A percentile compares a stretch with the other conserved stretches of the same genome.
These are phyloP conservation scores for Fraxinus sp. DNA, from an alignment of 305 asterid species.

Conservation along the genomic window DNA sequence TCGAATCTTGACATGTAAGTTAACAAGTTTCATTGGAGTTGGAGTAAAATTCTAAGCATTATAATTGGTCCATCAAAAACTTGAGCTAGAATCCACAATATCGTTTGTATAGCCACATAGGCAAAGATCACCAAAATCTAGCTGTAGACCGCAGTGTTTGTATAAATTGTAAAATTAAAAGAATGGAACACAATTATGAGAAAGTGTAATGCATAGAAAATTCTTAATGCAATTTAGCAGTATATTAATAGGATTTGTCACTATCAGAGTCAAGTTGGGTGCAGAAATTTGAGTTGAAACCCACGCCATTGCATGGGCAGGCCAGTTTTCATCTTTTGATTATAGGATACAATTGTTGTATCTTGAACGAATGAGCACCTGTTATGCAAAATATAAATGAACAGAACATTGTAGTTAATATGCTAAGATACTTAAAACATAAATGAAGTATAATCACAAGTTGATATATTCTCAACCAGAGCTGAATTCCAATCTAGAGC, in stretches of 20 bases:
- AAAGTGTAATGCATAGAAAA: background rate
- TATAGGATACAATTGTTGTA: background rate
- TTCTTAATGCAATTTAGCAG: background rate
- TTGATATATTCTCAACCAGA: background rate
- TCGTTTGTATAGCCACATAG: background rate
- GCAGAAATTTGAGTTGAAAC: background rate
- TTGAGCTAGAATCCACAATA: background rate
- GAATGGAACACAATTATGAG: background rate
- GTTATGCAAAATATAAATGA: background rate
- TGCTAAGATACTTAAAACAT: background rate
- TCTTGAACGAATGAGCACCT: background rate
- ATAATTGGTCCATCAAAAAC: background rate
- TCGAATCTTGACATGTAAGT: background rate
- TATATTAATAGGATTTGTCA: background rate
- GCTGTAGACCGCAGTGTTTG: background rate
- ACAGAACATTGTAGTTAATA: background rate
- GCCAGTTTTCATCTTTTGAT: background rate
- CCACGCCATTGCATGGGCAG: background rate
- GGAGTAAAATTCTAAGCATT: background rate
- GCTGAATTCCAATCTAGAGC: background rate
- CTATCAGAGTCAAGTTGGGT: background rate
- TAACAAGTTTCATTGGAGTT: background rate
- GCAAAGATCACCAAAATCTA: background rate
- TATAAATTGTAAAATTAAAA: background rate
- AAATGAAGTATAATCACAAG: background rate